A percentile compares a stretch with the other conserved stretches of the same genome.
These are phyloP conservation scores for Filosporella fistucella DNA, from an alignment of 495 filamentous ascomycete genomes.

Conservation along the genomic window DNA sequence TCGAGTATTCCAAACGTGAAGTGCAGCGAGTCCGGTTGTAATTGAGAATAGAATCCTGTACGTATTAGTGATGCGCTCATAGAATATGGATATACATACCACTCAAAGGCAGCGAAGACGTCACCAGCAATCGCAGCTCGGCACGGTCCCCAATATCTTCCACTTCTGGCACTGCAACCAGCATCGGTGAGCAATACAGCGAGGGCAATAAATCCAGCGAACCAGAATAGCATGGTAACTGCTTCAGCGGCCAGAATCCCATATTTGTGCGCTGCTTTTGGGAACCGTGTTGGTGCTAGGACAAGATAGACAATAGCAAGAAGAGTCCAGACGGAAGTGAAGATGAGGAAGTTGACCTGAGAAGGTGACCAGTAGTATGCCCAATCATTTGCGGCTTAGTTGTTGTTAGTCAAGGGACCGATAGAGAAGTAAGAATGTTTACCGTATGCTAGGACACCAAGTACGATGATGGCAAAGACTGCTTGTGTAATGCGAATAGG, in stretches of 20 bases:
- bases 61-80: background rate
- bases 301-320: constrained; percentile 63
- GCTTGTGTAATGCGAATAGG: constrained; percentile 60
- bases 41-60: background rate
- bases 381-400: constrained; percentile 22
- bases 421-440: constrained; percentile 21
- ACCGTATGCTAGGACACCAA: constrained; percentile 72
- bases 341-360: constrained; percentile 67
- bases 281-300: constrained; percentile 55
- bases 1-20: background rate
- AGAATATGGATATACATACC: constrained; percentile 12
- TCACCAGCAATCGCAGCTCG: constrained; percentile 40
- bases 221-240: constrained; percentile 85
- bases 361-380: constrained; percentile 33
- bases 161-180: constrained; percentile 29
- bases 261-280: constrained; percentile 52
- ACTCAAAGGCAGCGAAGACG: constrained; percentile 22
- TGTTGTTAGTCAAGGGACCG: constrained; percentile 10
- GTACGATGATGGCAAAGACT: constrained; percentile 63
- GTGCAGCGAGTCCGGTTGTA: background rate
- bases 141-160: constrained; percentile 30
- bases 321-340: constrained; percentile 67
- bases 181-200: constrained; percentile 49
- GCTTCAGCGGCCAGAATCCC: constrained; percentile 60
- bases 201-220: constrained; percentile 73